Percentiles rank a stretch among this genome's conserved stretches.
Evolutionary conservation across 2,329 filamentous ascomycete species (phyloP).

Genomic region (Aschersonia sp.): DNA sequence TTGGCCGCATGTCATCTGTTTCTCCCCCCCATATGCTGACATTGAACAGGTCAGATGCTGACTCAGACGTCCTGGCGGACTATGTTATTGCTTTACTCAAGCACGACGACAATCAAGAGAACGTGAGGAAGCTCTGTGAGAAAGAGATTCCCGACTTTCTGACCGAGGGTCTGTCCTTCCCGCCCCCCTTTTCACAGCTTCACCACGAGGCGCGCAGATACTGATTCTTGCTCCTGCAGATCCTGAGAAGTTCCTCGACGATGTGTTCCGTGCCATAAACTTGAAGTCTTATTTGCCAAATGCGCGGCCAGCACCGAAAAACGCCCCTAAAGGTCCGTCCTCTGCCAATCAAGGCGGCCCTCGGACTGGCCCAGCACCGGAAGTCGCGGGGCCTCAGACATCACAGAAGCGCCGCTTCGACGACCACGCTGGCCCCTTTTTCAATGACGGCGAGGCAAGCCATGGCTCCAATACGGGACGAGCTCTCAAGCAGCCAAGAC

Average conservation of each 20-base stretch:
- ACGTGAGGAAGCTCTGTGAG: slow-evolving; percentile 53
- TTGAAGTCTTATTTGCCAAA: slow-evolving; percentile 47
- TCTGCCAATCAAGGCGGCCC: neutral
- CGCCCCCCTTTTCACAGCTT: neutral
- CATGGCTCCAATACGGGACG: slow-evolving; percentile 13
- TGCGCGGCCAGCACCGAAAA: slow-evolving; percentile 24
- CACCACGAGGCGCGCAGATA: neutral
- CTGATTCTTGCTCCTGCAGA: slow-evolving; percentile 9
- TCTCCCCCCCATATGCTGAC: neutral
- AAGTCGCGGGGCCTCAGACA: neutral
- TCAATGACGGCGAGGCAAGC: neutral
- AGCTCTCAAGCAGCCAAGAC: slow-evolving; percentile 44
- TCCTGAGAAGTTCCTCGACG: slow-evolving; percentile 45
- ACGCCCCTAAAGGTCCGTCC: slow-evolving; percentile 9
- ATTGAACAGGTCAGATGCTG: slow-evolving; percentile 54
- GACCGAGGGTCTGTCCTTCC: slow-evolving; percentile 38
- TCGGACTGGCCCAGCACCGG: neutral
- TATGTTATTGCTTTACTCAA: slow-evolving; percentile 68
- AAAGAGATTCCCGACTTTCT: slow-evolving; percentile 64
- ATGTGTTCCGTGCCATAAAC: slow-evolving; percentile 52
- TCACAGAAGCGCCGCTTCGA: slow-evolving; percentile 22
- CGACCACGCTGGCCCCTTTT: slow-evolving; percentile 10
- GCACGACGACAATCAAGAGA: slow-evolving; percentile 50
- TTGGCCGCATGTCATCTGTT: neutral
- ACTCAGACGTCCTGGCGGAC: slow-evolving; percentile 69